phyloP scores from a whole-genome alignment of 192 early-diverging fungal genomes.

The Podila verticillata region DNA sequence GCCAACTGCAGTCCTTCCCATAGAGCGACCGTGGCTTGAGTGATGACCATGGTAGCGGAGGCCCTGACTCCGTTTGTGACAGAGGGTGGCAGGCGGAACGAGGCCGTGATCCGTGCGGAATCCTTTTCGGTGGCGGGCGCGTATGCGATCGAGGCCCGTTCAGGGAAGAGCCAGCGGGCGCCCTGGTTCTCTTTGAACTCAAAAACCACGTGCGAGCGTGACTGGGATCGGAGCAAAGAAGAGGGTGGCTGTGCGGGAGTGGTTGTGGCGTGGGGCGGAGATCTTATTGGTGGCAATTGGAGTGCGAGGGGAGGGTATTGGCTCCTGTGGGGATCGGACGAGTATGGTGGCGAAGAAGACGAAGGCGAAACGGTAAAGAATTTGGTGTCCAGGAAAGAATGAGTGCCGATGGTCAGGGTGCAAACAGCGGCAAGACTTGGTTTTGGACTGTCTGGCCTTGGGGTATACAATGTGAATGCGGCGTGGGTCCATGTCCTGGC shows the following conservation, averaged over 20 bases:
- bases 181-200: constrained; percentile 64
- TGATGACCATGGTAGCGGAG: constrained; percentile 14
- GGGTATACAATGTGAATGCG: constrained; percentile 16
- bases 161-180: constrained; percentile 54
- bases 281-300: background rate
- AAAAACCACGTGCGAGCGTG: constrained; percentile 47
- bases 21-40: constrained; percentile 18
- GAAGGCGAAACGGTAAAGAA: constrained; percentile 24
- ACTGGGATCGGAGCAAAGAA: background rate
- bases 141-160: constrained; percentile 53
- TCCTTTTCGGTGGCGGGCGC: constrained; percentile 21
- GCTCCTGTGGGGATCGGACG: background rate
- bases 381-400: constrained; percentile 54
- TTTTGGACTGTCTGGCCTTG: background rate
- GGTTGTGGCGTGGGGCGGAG: background rate
- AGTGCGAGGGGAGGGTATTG: background rate
- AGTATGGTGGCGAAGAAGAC: background rate
- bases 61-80: background rate
- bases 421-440: constrained; percentile 41
- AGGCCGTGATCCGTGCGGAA: constrained; percentile 23
- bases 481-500: constrained; percentile 34
- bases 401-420: constrained; percentile 59
- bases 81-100: constrained; percentile 18
- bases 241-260: constrained; percentile 1
- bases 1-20: constrained; percentile 34